Evolutionary conservation across 345 rosid species (phyloP).

Genomic region (Moringa oleifera): DNA sequence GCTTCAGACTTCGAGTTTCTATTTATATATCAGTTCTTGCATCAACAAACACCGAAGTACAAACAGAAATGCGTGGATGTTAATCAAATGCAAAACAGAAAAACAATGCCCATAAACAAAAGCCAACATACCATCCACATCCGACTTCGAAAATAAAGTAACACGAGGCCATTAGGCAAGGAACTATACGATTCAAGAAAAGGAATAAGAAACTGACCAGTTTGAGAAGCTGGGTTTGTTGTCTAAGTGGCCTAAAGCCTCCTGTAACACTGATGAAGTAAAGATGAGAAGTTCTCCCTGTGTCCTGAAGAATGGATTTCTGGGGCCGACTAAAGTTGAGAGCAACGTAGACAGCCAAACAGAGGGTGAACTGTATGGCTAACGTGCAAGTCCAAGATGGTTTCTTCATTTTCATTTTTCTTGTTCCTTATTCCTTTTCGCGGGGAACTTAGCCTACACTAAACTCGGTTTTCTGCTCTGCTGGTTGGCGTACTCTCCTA

Average conservation of each 20-base stretch:
- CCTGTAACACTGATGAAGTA: constrained; percentile 64
- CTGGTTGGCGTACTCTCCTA: background rate
- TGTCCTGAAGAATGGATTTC: constrained; percentile 18
- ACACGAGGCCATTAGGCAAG: background rate
- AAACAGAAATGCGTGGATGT: too few species aligned
- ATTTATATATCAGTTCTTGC: background rate
- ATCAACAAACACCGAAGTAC: background rate
- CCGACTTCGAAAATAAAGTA: background rate
- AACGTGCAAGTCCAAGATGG: constrained; percentile 57
- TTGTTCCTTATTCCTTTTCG: background rate
- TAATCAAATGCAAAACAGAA: background rate
- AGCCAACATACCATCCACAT: background rate
- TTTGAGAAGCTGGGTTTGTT: constrained; percentile 56
- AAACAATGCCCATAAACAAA: background rate
- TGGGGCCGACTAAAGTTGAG: constrained; percentile 55
- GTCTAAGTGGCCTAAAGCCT: constrained; percentile 39
- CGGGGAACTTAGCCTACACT: background rate
- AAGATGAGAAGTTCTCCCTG: constrained; percentile 23
- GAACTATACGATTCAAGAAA: background rate
- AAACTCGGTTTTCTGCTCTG: background rate
- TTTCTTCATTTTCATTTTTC: constrained; percentile 32
- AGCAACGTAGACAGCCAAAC: constrained; percentile 48
- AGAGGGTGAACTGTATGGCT: constrained; percentile 48
- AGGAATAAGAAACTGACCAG: constrained; percentile 37
- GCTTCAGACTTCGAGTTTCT: too few species aligned